Evolutionary conservation across 768 basidiomycete genomes (phyloP).

Genomic region (Mrakia hoshinonis): DNA sequence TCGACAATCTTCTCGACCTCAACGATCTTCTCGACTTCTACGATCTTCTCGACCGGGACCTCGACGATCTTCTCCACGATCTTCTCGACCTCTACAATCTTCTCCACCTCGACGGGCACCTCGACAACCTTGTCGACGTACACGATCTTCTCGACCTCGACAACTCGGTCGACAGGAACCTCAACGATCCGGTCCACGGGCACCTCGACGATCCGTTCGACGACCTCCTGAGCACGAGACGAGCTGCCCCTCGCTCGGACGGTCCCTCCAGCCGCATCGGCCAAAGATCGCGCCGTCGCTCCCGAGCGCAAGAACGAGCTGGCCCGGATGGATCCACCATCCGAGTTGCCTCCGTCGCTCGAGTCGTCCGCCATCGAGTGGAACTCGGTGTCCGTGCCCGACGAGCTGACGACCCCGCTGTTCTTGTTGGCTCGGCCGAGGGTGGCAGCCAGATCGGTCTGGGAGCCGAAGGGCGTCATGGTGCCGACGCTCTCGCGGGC

Average conservation of each 20-base stretch:
- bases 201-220: slow-evolving; percentile 29
- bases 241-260: not conserved
- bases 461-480: slow-evolving; percentile 58
- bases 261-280: not conserved
- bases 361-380: slow-evolving; percentile 38
- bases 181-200: slow-evolving; percentile 35
- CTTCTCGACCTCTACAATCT: slow-evolving; percentile 28
- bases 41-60: slow-evolving; percentile 34
- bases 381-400: slow-evolving; percentile 36
- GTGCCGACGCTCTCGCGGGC: slow-evolving; percentile 57
- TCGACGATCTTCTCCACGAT: slow-evolving; percentile 28
- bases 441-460: slow-evolving; percentile 40
- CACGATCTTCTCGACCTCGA: slow-evolving; percentile 32
- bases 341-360: slow-evolving; percentile 34
- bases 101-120: slow-evolving; percentile 3
- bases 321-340: slow-evolving; percentile 23
- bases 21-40: slow-evolving; percentile 36
- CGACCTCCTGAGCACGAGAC: not conserved
- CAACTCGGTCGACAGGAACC: slow-evolving; percentile 35
- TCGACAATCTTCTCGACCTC: slow-evolving; percentile 37
- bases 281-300: not conserved
- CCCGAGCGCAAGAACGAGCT: slow-evolving; percentile 1
- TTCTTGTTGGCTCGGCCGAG: no score
- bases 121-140: slow-evolving; percentile 32
- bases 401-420: slow-evolving; percentile 8